Percentiles rank a stretch among this genome's conserved stretches.
These are phyloP conservation scores for Colletotrichum sp. DNA, from an alignment of 2,329 filamentous ascomycete genomes.

Conservation along the genomic window DNA sequence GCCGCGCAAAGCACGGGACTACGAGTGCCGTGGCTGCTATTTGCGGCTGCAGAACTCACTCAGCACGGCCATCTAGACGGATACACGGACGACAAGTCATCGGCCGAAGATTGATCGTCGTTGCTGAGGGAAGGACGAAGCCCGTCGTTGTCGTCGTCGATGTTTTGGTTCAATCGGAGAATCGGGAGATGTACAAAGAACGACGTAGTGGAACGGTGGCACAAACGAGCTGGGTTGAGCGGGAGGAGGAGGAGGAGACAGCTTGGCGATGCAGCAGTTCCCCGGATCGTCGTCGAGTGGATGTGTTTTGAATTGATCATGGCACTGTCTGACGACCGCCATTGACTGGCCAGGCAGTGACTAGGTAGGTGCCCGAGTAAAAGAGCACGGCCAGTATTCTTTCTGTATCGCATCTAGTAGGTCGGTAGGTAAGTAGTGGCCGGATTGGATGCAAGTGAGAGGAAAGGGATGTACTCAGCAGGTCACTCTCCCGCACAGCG, in stretches of 20 bases:
- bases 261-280: neutral
- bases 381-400: neutral
- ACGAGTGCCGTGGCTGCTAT: neutral
- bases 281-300: neutral
- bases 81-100: neutral
- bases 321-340: neutral
- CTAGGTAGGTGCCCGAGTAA: neutral
- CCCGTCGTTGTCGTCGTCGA: neutral
- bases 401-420: neutral
- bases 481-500: neutral
- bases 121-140: neutral
- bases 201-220: neutral
- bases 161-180: neutral
- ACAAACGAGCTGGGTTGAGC: neutral
- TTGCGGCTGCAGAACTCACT: neutral
- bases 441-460: neutral
- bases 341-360: neutral
- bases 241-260: neutral
- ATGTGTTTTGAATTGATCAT: neutral
- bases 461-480: neutral
- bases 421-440: neutral
- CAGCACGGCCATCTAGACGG: neutral
- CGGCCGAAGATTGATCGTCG: neutral
- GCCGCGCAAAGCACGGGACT: neutral
- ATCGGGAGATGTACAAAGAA: neutral